Conservation (phyloP, 2,329 filamentous ascomycete genomes). For the Thelonectria rubi region DNA sequence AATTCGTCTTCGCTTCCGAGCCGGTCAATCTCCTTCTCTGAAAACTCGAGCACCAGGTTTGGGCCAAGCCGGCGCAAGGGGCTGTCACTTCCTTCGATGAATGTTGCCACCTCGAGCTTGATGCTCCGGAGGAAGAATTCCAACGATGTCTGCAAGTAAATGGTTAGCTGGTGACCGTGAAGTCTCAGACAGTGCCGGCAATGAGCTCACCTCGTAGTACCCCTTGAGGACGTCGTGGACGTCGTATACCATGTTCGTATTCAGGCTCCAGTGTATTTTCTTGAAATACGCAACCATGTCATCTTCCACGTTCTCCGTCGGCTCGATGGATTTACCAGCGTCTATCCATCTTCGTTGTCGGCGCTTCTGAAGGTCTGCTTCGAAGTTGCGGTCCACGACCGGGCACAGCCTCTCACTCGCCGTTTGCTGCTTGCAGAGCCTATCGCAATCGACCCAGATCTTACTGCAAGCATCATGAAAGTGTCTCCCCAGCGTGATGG, state of each 20-base stretch:
- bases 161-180: background rate
- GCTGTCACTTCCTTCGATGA: constrained; percentile 31
- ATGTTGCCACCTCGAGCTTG: constrained; percentile 25
- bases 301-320: too few species aligned
- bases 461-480: background rate
- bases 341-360: constrained; percentile 35
- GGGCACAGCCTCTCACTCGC: constrained; percentile 25
- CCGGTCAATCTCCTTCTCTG: constrained; percentile 21
- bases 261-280: constrained; percentile 19
- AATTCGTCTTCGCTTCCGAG: constrained; percentile 32
- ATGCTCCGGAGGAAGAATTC: constrained; percentile 42
- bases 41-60: constrained; percentile 22
- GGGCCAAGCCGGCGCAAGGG: constrained; percentile 29
- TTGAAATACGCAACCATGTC: background rate
- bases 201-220: constrained; percentile 49
- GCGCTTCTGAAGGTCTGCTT: constrained; percentile 31
- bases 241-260: constrained; percentile 44
- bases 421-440: constrained; percentile 23
- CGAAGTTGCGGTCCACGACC: constrained; percentile 39
- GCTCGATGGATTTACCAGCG: background rate
- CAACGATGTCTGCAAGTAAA: constrained; percentile 37
- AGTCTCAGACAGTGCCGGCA: too few species aligned
- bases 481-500: constrained; percentile 10
- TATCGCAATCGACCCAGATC: constrained; percentile 10
- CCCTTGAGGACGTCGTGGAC: constrained; percentile 50